phyloP scores from a whole-genome alignment of 345 rosid genomes.

The Tarenaya hassleriana region DNA sequence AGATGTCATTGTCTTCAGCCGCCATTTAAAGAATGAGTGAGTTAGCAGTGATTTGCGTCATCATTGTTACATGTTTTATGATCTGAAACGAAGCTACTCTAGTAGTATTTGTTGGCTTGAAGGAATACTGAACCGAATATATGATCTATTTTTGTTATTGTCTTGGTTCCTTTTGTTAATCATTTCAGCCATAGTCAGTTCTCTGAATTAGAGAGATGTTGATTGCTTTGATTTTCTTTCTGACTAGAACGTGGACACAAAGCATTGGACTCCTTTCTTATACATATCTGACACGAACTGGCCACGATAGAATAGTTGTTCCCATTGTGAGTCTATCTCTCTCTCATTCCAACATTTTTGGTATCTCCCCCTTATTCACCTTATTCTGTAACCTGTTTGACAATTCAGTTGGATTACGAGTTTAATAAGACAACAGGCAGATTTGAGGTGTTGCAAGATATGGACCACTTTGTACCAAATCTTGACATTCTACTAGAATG shows the following conservation, averaged over 20 bases:
- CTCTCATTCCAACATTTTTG: conserved; percentile 11
- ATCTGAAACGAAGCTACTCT: too few relatives aligned
- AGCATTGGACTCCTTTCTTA: conserved; percentile 90
- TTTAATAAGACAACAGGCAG: conserved; percentile 34
- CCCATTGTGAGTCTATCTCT: conserved; percentile 68
- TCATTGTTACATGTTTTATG: too few relatives aligned
- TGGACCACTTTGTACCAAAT: conserved; percentile 53
- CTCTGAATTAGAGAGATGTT: conserved; percentile 10
- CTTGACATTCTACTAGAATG: conserved; percentile 69
- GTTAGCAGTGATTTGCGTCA: conserved; percentile 29
- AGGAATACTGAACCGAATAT: too few relatives aligned
- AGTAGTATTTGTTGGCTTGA: too few relatives aligned
- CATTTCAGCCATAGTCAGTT: not conserved
- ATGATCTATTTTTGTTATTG: too few relatives aligned
- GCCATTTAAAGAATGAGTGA: conserved; percentile 55
- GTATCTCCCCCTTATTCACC: not conserved
- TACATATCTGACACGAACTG: conserved; percentile 65
- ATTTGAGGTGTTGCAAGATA: conserved; percentile 39
- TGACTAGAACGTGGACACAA: conserved; percentile 53
- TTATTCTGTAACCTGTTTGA: conserved; percentile 5
- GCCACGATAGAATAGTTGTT: conserved; percentile 82
- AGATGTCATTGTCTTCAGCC: conserved; percentile 87
- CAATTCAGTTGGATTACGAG: conserved; percentile 72
- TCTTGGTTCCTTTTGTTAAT: too few relatives aligned
- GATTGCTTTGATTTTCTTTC: conserved; percentile 13